Evolutionary conservation across 1,139 yeast genomes (phyloP).

Genomic region (Suhomyces choctaworum): DNA sequence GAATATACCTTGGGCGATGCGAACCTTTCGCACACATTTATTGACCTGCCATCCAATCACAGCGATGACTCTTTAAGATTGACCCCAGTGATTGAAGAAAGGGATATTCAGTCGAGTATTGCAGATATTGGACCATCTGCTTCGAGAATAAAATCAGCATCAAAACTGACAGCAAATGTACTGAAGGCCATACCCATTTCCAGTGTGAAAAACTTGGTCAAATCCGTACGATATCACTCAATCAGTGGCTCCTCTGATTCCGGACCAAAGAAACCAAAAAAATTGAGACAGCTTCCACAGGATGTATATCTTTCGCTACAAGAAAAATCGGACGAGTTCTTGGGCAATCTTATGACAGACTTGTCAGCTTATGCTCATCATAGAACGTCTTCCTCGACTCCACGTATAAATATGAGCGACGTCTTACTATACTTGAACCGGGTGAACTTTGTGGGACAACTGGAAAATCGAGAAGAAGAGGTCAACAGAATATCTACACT

Average conservation of each 20-base stretch:
- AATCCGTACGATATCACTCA: constrained; percentile 11
- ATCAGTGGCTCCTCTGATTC: constrained; percentile 1
- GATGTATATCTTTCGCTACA: constrained; percentile 15
- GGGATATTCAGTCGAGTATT: neutral
- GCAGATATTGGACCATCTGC: neutral
- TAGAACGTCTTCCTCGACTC: constrained; percentile 24
- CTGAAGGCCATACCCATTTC: constrained; percentile 9
- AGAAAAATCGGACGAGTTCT: constrained; percentile 17
- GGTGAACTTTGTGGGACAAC: constrained; percentile 27
- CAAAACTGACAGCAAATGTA: neutral
- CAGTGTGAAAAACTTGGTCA: constrained; percentile 15
- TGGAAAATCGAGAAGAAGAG: constrained; percentile 20
- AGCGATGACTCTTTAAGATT: constrained; percentile 4
- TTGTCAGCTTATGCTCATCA: constrained; percentile 25
- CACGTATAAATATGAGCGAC: constrained; percentile 35
- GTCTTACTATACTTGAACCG: constrained; percentile 38
- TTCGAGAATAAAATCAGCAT: neutral
- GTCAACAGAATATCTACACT: constrained; percentile 30
- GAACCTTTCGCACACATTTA: constrained; percentile 8
- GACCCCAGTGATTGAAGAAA: neutral
- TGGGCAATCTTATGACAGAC: constrained; percentile 20
- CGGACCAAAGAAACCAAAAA: constrained; percentile 10
- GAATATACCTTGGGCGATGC: constrained; percentile 21
- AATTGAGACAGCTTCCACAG: constrained; percentile 1
- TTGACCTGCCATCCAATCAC: constrained; percentile 7